phyloP scores from a whole-genome alignment of 495 filamentous ascomycete genomes.

The Umbilicaria muhlenbergii region DNA sequence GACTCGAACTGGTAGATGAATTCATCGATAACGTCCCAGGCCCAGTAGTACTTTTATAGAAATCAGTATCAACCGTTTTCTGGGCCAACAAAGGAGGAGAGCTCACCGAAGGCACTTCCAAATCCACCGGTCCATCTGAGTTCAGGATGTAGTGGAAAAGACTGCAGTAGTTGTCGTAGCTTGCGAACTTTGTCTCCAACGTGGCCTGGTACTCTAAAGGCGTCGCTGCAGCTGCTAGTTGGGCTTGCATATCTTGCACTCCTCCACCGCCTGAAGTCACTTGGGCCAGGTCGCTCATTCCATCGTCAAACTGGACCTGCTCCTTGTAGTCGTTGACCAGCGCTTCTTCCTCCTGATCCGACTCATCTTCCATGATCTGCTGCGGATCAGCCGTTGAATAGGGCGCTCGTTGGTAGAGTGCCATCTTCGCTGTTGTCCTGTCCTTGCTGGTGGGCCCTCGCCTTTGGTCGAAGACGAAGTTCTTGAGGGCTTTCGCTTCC shows the following conservation, averaged over 20 bases:
- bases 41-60: constrained; percentile 79
- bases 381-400: constrained; percentile 16
- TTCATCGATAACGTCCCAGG: constrained; percentile 99
- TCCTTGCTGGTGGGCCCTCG: background rate
- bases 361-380: constrained; percentile 49
- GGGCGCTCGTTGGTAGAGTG: constrained; percentile 21
- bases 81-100: constrained; percentile 1
- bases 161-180: constrained; percentile 98
- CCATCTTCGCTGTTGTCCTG: constrained; percentile 17
- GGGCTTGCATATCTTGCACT: constrained; percentile 71
- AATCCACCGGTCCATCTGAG: constrained; percentile 91
- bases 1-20: constrained; percentile 99
- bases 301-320: constrained; percentile 82
- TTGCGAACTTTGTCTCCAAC: constrained; percentile 87
- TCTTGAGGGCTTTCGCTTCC: too few species aligned
- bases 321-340: constrained; percentile 87
- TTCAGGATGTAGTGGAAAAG: constrained; percentile 98
- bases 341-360: constrained; percentile 87
- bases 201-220: constrained; percentile 86
- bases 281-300: constrained; percentile 61
- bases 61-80: constrained; percentile 2
- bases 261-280: constrained; percentile 29
- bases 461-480: too few species aligned
- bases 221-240: constrained; percentile 76
- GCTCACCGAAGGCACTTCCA: constrained; percentile 81